These are phyloP conservation scores for Candida nonsorbophila DNA, from an alignment of 805 yeast genomes.

Conservation along the genomic window DNA sequence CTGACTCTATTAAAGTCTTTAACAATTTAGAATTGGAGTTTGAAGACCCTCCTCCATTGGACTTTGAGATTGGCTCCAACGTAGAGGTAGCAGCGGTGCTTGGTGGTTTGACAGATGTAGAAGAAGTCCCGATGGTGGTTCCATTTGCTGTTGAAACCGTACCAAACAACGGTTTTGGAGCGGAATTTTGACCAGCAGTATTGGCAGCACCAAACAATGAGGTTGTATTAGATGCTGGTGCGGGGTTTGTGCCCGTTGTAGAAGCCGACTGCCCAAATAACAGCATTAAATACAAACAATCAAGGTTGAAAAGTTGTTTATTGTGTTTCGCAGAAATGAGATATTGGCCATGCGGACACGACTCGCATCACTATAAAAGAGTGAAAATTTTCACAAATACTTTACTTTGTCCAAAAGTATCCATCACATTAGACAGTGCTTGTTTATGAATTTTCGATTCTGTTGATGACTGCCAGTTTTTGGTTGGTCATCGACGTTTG, in stretches of 20 bases:
- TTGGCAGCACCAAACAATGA: background rate
- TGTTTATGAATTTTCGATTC: slow-evolving; percentile 21
- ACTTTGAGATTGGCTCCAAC: background rate
- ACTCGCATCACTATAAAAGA: slow-evolving; percentile 3
- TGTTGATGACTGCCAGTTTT: slow-evolving; percentile 21
- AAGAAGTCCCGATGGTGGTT: slow-evolving; percentile 4
- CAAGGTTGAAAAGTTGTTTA: too few relatives aligned
- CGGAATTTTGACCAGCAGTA: background rate
- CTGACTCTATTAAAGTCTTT: slow-evolving; percentile 72
- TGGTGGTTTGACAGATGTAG: slow-evolving; percentile 6
- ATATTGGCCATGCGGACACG: slow-evolving; percentile 2
- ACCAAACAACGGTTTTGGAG: slow-evolving; percentile 1
- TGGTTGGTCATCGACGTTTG: too few relatives aligned
- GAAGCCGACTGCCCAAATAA: background rate
- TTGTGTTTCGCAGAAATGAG: too few relatives aligned
- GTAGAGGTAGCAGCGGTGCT: slow-evolving; percentile 5
- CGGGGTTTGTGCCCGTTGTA: background rate
- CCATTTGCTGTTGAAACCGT: slow-evolving; percentile 4
- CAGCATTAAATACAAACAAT: too few relatives aligned
- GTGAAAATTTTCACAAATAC: slow-evolving; percentile 6
- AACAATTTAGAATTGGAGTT: slow-evolving; percentile 27
- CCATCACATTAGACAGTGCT: slow-evolving; percentile 71
- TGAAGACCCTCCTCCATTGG: slow-evolving; percentile 2
- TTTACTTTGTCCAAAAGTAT: slow-evolving; percentile 64
- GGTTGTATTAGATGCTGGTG: background rate